A percentile compares a stretch with the other conserved stretches of the same genome.
These are phyloP conservation scores for Thelonectria discophora DNA, from an alignment of 2,329 filamentous ascomycete genomes.

Conservation along the genomic window DNA sequence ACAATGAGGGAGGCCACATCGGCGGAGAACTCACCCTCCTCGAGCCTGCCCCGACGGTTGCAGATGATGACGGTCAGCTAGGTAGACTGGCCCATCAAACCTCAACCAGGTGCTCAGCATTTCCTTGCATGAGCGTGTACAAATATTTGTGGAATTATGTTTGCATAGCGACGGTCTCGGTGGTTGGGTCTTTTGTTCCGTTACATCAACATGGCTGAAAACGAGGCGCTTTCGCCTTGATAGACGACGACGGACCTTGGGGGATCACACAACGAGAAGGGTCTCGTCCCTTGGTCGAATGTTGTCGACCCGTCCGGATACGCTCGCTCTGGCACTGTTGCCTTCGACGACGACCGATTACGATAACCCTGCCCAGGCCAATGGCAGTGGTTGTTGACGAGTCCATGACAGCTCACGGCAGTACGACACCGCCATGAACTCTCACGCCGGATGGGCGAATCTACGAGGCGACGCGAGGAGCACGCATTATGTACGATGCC, in stretches of 20 bases:
- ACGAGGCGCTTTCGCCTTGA: slow-evolving; percentile 20
- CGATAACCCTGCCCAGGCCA: slow-evolving; percentile 12
- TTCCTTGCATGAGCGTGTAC: slow-evolving; percentile 41
- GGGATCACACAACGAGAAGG: slow-evolving; percentile 18
- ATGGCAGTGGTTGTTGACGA: slow-evolving; percentile 19
- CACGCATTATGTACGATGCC: slow-evolving; percentile 25
- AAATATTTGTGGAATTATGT: slow-evolving; percentile 44
- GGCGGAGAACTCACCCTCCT: slow-evolving; percentile 62
- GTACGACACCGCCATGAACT: slow-evolving; percentile 12
- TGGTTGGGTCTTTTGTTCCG: slow-evolving; percentile 31
- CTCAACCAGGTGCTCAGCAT: slow-evolving; percentile 30
- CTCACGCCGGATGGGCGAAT: slow-evolving; percentile 16
- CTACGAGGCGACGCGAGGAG: slow-evolving; percentile 21
- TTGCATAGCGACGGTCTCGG: slow-evolving; percentile 51
- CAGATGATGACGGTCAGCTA: slow-evolving; percentile 72
- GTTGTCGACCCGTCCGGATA: slow-evolving; percentile 25
- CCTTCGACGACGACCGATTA: slow-evolving; percentile 8
- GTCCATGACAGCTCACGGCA: slow-evolving; percentile 16
- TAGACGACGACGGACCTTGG: slow-evolving; percentile 18
- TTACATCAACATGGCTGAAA: slow-evolving; percentile 27
- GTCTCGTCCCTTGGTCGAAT: slow-evolving; percentile 13
- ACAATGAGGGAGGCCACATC: slow-evolving; percentile 60
- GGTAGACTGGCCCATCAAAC: slow-evolving; percentile 24
- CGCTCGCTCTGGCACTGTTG: slow-evolving; percentile 14
- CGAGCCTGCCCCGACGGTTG: slow-evolving; percentile 61